Base-by-base conservation (phyloP, 495 filamentous ascomycete species). In the Jackrogersella minutella region DNA sequence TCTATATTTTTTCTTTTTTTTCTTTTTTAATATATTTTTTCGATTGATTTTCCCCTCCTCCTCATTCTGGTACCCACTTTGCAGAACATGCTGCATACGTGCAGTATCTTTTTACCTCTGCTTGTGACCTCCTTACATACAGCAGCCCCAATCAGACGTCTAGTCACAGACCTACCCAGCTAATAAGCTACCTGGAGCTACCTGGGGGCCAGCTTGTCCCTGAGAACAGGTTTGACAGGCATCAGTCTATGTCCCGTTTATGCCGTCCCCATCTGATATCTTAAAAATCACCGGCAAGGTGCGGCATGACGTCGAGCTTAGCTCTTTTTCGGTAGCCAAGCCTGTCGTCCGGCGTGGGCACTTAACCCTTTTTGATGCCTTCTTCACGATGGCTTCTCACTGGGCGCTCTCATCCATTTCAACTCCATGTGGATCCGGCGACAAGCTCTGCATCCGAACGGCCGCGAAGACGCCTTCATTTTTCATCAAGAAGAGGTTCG, bases 301-400 rank as follows among this genome's bases (percentile, higher is more conserved):
- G 66, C 61, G 56, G 66, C 60, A 64, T 69, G 61, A 69, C 60
- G 61, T 64, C 50, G 50, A 61, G 49, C 61, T 58, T 60, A 52
- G 61, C 56, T 56, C 61, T 43, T 17, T 66, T 64, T 63, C 43
- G 60, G 51, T 21, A 64, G 66, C 66, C 66, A 69, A 69, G 66
- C 61, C 55, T 60, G 34, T 37, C 56, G 36, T 44, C 51, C 49
- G 43, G 43, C 54, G 30, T 64, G 56, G 51, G 63, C 55, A 55
- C 66, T 53, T 69, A 57, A 64, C 66, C 66, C 66, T 69, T 69
- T 69, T 69, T 31, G 66, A 64, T 21, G 26, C 30, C 21, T 39
- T 33, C 47, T 57, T 54, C 43, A 61, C 43, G 51, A 69, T 57
- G 60, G 60, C 50, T 19, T 62, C 66, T 64, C n/a, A 64, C 50